Conservation (phyloP, 768 basidiomycete genomes). For the Calocybe gangraenosa region DNA sequence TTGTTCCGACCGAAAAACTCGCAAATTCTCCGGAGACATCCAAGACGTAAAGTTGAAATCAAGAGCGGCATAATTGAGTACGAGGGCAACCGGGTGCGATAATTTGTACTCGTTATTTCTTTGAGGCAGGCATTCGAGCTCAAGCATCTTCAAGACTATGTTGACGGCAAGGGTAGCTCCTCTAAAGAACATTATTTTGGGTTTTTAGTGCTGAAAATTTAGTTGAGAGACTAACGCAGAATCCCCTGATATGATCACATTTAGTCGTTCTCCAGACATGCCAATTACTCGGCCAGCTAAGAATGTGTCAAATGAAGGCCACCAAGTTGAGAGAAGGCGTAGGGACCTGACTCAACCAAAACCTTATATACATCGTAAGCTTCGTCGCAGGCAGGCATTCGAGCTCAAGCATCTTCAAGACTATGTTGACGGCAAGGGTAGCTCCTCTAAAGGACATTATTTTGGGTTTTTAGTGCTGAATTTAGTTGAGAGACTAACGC, state of each 20-base stretch:
- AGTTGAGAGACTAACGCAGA: slow-evolving; percentile 92
- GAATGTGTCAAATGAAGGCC: background rate
- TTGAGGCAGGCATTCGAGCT: slow-evolving; percentile 41
- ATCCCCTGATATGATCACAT: slow-evolving; percentile 83
- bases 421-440: slow-evolving; percentile 77
- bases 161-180: slow-evolving; percentile 87
- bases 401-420: slow-evolving; percentile 80
- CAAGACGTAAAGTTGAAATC: slow-evolving; percentile 99
- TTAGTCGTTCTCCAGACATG: slow-evolving; percentile 79
- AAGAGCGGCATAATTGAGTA: slow-evolving; percentile 87
- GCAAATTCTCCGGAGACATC: slow-evolving; percentile 85
- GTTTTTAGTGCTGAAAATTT: no score
- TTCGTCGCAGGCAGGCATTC: slow-evolving; percentile 62
- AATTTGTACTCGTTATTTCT: slow-evolving; percentile 36
- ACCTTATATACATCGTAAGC: slow-evolving; percentile 86
- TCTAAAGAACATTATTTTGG: no score
- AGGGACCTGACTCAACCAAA: slow-evolving; percentile 65
- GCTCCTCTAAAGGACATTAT: slow-evolving; percentile 91
- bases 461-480: slow-evolving; percentile 11
- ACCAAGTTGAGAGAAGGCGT: background rate
- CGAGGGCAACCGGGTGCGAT: slow-evolving; percentile 74
- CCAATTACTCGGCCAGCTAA: slow-evolving; percentile 74
- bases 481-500: slow-evolving; percentile 59
- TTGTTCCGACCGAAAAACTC: slow-evolving; percentile 82
- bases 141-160: slow-evolving; percentile 81